Percentiles rank a stretch among this genome's conserved stretches.
Evolutionary conservation across 1,284 basidiomycete species (phyloP).

Genomic region (Hymenochaete sp.): DNA sequence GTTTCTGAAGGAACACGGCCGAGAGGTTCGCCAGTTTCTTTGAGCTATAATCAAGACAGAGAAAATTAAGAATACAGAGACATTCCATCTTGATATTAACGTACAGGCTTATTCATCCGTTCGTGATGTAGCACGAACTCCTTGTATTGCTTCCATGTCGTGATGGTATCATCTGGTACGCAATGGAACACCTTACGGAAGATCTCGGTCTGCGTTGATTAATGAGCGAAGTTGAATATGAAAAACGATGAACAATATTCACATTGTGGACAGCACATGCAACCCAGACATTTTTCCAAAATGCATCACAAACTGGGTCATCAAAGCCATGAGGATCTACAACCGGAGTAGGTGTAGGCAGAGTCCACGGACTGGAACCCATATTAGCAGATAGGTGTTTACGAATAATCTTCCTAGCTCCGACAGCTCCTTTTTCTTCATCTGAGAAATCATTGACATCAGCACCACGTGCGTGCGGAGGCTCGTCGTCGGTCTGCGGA

Average conservation of each 20-base stretch:
- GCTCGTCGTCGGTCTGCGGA: constrained; percentile 36
- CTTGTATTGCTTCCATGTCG: constrained; percentile 93
- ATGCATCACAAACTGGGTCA: constrained; percentile 77
- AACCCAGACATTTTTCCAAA: constrained; percentile 88
- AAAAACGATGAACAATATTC: constrained; percentile 26
- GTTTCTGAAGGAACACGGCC: constrained; percentile 51
- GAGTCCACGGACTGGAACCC: constrained; percentile 46
- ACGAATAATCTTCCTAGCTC: constrained; percentile 42
- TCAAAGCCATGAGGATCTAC: constrained; percentile 75
- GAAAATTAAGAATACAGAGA: constrained; percentile 15
- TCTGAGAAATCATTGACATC: constrained; percentile 34
- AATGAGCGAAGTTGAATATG: constrained; percentile 40
- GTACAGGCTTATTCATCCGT: constrained; percentile 59
- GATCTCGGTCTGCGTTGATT: constrained; percentile 71
- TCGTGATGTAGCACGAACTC: constrained; percentile 75
- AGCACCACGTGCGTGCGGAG: constrained; percentile 35
- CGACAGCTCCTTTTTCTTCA: constrained; percentile 43
- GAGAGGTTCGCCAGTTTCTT: constrained; percentile 38
- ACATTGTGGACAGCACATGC: constrained; percentile 80
- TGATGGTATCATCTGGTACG: constrained; percentile 83
- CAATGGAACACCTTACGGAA: constrained; percentile 90
- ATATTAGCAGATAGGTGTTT: constrained; percentile 49
- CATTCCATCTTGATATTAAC: constrained; percentile 19
- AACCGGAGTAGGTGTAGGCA: constrained; percentile 59
- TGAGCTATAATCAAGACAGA: constrained; percentile 30